Conservation (phyloP, 768 basidiomycete genomes). For the Leucosporidium creatinivorum region DNA sequence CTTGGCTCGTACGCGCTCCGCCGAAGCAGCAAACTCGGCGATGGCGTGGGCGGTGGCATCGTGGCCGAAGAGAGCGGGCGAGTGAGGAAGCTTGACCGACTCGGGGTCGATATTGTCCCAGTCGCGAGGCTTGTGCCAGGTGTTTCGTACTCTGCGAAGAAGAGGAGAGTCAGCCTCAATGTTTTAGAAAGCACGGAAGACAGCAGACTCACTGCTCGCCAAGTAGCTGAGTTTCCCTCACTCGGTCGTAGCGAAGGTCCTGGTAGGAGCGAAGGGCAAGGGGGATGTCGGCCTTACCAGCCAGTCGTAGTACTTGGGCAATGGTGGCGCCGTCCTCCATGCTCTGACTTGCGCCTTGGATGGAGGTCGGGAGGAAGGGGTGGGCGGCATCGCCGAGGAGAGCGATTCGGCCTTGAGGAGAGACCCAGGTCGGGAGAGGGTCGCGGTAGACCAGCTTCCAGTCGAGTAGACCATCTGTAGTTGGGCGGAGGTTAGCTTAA, state of each 20-base stretch:
- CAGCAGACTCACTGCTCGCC: background rate
- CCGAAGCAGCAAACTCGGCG: background rate
- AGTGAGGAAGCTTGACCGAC: background rate
- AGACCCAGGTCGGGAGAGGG: conserved; percentile 38
- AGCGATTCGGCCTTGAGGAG: conserved; percentile 3
- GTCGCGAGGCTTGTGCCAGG: background rate
- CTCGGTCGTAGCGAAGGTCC: conserved; percentile 13
- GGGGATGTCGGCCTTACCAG: conserved; percentile 23
- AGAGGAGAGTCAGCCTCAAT: too few species aligned
- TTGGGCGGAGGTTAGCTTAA: too few species aligned
- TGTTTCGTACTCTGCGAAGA: too few species aligned
- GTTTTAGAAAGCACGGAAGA: too few species aligned
- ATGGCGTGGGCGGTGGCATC: conserved; percentile 1
- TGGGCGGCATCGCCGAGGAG: background rate
- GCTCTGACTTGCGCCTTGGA: conserved; percentile 35
- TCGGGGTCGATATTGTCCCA: conserved; percentile 14
- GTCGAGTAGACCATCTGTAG: conserved; percentile 21
- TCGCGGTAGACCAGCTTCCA: conserved; percentile 38
- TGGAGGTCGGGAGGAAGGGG: conserved; percentile 36
- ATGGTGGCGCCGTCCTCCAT: conserved; percentile 37
- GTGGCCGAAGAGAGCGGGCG: background rate
- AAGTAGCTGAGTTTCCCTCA: conserved; percentile 4
- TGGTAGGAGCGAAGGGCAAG: conserved; percentile 10
- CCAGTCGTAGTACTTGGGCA: conserved; percentile 32
- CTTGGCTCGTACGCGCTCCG: background rate